phyloP scores from a whole-genome alignment of 257 asterid species.

The Voacanga thouarsii region DNA sequence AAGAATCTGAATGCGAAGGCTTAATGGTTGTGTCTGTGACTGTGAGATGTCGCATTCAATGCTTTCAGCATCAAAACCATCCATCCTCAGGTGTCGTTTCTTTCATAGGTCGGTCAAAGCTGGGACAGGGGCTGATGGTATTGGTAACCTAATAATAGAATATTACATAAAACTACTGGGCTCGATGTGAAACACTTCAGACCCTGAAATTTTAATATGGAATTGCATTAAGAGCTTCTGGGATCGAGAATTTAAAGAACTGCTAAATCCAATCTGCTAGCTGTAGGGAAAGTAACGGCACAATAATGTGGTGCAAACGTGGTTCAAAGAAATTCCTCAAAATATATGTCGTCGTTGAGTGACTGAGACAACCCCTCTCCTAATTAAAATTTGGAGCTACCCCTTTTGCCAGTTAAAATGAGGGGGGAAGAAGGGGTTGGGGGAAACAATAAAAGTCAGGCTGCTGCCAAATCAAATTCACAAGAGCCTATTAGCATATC shows the following conservation, averaged over 20 bases:
- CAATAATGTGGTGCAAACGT: not conserved
- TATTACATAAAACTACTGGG: not conserved
- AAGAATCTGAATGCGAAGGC: constrained; percentile 11
- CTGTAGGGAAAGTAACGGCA: not conserved
- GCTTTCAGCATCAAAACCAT: constrained; percentile 2
- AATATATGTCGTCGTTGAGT: not conserved
- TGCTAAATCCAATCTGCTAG: not conserved
- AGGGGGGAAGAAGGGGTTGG: no score
- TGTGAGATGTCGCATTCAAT: constrained; percentile 19
- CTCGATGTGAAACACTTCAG: not conserved
- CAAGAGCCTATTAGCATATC: not conserved
- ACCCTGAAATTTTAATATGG: not conserved
- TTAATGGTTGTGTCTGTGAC: not conserved
- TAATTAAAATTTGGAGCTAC: not conserved
- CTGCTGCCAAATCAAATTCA: not conserved
- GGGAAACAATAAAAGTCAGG: no score
- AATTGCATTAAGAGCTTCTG: not conserved
- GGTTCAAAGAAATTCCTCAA: not conserved
- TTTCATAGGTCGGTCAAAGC: constrained; percentile 1
- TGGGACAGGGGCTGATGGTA: constrained; percentile 10
- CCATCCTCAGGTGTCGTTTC: not conserved
- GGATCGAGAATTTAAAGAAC: not conserved
- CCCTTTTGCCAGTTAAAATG: no score
- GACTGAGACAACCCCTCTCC: not conserved
- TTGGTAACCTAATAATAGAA: not conserved